phyloP scores from a whole-genome alignment of 164 flowering plant genomes.

The Berberis vulgaris region DNA sequence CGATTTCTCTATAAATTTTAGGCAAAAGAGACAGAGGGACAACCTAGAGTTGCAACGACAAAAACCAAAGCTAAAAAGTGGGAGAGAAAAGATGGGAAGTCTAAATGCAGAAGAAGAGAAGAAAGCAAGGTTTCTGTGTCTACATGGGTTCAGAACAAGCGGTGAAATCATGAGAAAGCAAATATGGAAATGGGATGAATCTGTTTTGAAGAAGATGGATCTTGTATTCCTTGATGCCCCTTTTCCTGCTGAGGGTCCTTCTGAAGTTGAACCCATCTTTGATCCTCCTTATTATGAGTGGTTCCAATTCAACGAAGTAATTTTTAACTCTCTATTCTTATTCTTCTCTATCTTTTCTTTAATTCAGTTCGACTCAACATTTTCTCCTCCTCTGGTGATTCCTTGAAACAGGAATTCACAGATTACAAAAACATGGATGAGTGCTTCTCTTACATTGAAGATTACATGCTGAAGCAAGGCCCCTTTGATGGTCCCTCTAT shows the following conservation, averaged over 20 bases:
- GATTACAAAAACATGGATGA: constrained; percentile 65
- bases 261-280: constrained; percentile 72
- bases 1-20: too few relatives aligned
- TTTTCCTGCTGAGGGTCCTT: constrained; percentile 19
- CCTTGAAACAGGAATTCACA: constrained; percentile 30
- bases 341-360: not conserved
- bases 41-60: too few relatives aligned
- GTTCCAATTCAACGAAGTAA: constrained; percentile 74
- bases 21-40: too few relatives aligned
- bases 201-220: not conserved
- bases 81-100: constrained; percentile 2
- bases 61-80: not conserved
- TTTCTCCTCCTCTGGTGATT: not conserved
- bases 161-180: not conserved
- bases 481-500: constrained; percentile 82
- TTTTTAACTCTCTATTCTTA: not conserved
- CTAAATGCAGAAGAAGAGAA: constrained; percentile 5
- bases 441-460: constrained; percentile 59
- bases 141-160: constrained; percentile 2
- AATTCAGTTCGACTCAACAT: too few relatives aligned
- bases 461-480: constrained; percentile 56
- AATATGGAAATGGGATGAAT: not conserved
- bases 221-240: constrained; percentile 1
- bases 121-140: constrained; percentile 10
- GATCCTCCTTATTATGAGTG: constrained; percentile 89